Evolutionary conservation across 176 grass and related monocot genomes (phyloP), one percentile per base, ranked within the genome.

Genomic region (Aegilops bicornis): DNA sequence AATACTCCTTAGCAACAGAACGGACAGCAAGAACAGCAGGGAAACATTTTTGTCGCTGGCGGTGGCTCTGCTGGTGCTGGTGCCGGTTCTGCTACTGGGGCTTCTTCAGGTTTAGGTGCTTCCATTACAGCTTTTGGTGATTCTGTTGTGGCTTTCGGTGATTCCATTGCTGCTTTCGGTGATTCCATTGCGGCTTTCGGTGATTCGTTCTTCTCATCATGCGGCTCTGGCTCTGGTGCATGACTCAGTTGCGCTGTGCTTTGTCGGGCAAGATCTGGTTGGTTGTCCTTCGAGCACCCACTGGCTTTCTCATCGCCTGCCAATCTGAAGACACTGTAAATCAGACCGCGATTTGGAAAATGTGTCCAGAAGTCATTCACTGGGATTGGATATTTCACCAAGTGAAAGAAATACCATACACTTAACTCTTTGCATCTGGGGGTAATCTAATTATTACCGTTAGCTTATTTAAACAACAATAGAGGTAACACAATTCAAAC

Each of bases 1-100:
- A 10, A 86, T 35, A 47, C n/a, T 25, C 74, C 31, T 89, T 82
- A 91, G 54, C 92, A 89, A 83, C 86, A 93, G 45, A 79, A 86
- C 11, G 86, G 83, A 62, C 92, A 94, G 15, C 91, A 92, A 19
- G 89, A 83, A 73, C 89, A 94, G 25, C 86, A 91, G 63, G 83
- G 83, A 65, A 91, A 91, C 89, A 89, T 87, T 91, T 88, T 88
- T 37, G 84, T 60, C 23, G 76, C 31, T 10, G 75, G 50, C 3
- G 37, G 88, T 71, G 58, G 61, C 11, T 40, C 52, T 17, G 82
- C 10, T 9, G 67, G 6, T 31, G 30, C 66, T 12, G 39, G 47
- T 69, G 56, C 68, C 13, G 68, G 15, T 68, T 14, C 32, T 1
- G 13, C 17, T n/a, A 29, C 9, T 0, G 68, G 74, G 36, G 76